A percentile compares a stretch with the other conserved stretches of the same genome.
Conservation (phyloP, 2,329 filamentous ascomycete species). For the Myriangium duriaei region DNA sequence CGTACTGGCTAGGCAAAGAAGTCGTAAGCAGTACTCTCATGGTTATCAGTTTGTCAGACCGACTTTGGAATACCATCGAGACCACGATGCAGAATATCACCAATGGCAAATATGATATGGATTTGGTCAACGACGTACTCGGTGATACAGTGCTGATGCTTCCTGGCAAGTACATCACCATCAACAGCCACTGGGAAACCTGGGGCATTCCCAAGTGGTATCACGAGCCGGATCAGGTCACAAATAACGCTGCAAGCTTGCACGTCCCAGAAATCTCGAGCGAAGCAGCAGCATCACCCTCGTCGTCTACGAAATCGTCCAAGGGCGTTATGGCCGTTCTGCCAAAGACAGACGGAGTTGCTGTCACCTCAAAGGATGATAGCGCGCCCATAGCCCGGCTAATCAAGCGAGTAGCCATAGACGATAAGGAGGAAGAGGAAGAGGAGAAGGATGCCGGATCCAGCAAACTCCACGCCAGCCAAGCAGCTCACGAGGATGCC, state of each 20-base stretch:
- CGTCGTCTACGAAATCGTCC: no score
- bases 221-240: constrained; percentile 8
- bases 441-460: not conserved
- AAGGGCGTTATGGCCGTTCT: no score
- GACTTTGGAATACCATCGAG: constrained; percentile 17
- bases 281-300: no score
- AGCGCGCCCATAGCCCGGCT: not conserved
- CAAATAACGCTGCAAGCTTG: no score
- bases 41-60: constrained; percentile 17
- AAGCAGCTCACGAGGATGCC: no score
- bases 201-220: constrained; percentile 22
- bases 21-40: constrained; percentile 19
- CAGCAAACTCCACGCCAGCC: not conserved
- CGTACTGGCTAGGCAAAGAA: constrained; percentile 20
- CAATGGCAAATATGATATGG: constrained; percentile 20
- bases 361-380: not conserved
- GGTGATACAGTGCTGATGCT: constrained; percentile 19
- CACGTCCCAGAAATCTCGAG: no score
- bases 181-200: constrained; percentile 22
- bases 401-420: not conserved
- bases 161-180: constrained; percentile 17
- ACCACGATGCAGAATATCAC: constrained; percentile 13
- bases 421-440: not conserved
- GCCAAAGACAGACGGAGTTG: not conserved
- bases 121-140: constrained; percentile 20